Conservation (phyloP, 371 early-diverging fungal genomes). For the Mucor ambiguus region DNA sequence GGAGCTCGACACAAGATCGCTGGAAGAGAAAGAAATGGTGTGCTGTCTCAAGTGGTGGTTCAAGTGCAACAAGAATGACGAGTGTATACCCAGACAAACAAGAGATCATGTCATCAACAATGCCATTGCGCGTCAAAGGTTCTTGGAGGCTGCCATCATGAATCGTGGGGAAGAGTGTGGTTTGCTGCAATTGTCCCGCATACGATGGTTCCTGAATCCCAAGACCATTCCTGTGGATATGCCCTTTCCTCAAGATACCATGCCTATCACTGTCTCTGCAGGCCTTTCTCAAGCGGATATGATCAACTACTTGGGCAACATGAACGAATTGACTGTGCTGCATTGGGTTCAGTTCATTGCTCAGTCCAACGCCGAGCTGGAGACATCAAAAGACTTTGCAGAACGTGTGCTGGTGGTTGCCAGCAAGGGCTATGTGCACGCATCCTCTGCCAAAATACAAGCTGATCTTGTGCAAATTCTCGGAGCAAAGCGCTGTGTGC, state of each 20-base stretch:
- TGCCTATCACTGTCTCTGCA: conserved; percentile 72
- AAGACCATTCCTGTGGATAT: conserved; percentile 62
- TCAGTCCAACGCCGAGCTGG: conserved; percentile 49
- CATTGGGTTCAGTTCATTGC: conserved; percentile 69
- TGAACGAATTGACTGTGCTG: conserved; percentile 62
- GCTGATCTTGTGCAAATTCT: conserved; percentile 54
- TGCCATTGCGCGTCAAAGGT: conserved; percentile 10
- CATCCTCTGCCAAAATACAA: conserved; percentile 45
- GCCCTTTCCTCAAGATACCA: conserved; percentile 58
- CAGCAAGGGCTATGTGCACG: conserved; percentile 53
- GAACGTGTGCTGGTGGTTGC: conserved; percentile 66
- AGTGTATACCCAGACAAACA: conserved; percentile 18
- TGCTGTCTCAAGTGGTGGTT: conserved; percentile 85
- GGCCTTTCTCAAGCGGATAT: conserved; percentile 61
- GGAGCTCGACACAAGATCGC: conserved; percentile 63
- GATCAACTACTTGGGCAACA: conserved; percentile 52
- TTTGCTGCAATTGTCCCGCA: conserved; percentile 42
- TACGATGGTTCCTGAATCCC: conserved; percentile 64
- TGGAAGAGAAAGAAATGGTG: conserved; percentile 62
- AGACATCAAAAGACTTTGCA: conserved; percentile 56
- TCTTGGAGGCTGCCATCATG: conserved; percentile 43
- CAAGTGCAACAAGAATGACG: conserved; percentile 31
- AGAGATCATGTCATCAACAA: conserved; percentile 10
- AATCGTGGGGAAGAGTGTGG: conserved; percentile 43
- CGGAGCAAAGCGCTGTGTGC: conserved; percentile 61